phyloP scores from a whole-genome alignment of 495 filamentous ascomycete species.

The Penicillium canescens region DNA sequence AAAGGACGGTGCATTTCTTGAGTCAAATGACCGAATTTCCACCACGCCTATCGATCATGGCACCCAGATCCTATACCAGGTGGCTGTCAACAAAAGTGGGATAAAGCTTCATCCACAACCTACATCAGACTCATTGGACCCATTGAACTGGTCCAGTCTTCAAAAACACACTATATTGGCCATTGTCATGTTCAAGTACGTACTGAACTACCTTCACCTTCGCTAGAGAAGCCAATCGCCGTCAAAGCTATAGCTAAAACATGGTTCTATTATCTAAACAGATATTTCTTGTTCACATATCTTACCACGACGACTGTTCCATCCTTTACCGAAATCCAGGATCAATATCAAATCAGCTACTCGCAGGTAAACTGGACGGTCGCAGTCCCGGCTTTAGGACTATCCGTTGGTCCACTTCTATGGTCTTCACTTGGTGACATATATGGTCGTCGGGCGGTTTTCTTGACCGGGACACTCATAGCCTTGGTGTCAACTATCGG shows the following conservation, averaged over 20 bases:
- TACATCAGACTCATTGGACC: conserved; percentile 56
- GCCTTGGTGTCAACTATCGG: conserved; percentile 55
- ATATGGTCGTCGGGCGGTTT: conserved; percentile 55
- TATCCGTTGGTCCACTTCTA: conserved; percentile 57
- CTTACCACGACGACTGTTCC: conserved; percentile 63
- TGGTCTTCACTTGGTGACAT: conserved; percentile 61
- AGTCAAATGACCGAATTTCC: neutral
- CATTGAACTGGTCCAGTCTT: conserved; percentile 53
- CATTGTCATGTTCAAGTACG: conserved; percentile 60
- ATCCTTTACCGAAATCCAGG: conserved; percentile 54
- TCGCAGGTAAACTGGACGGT: conserved; percentile 64
- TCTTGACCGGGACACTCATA: conserved; percentile 55
- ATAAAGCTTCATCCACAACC: conserved; percentile 49
- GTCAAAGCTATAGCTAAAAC: neutral
- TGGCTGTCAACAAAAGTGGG: conserved; percentile 28
- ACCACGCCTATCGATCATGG: conserved; percentile 5
- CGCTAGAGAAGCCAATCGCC: neutral
- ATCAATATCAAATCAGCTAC: conserved; percentile 48
- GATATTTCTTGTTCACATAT: conserved; percentile 67
- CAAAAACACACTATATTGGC: conserved; percentile 54
- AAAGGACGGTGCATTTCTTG: neutral
- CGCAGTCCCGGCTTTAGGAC: conserved; percentile 59
- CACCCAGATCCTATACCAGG: conserved; percentile 12
- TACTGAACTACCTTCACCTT: neutral
- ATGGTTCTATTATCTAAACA: conserved; percentile 7